Evolutionary conservation across 2,329 filamentous ascomycete species (phyloP), one percentile per base, ranked within the genome.

Genomic region (Xenosphaeropsis pyriputrescens): DNA sequence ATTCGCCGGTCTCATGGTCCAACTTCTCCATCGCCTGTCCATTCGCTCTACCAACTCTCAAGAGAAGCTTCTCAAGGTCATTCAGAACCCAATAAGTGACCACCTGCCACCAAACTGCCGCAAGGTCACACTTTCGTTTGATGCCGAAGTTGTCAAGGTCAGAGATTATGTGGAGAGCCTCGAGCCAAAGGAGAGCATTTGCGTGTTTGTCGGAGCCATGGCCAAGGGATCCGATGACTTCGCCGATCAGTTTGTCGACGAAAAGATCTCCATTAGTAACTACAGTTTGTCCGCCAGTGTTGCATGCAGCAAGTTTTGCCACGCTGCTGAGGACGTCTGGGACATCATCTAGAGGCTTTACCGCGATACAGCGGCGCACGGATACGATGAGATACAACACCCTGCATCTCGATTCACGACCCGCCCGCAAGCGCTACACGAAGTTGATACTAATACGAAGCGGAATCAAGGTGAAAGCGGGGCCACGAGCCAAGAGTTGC

Each of bases 301-400:
- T 44, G 89, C 91, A 32, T 98, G 91, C 71, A 95, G 89, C 75
- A 98, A 96, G 62, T 96, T 98, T 68, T 96, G 91, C 62, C 91
- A 98, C 61, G 91, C 89, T 31, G 89, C 88, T 32, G 91, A 98
- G 63, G 91, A 98, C 59, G 80, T 81, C 29, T 98, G 91, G 91
- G 78, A 85, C 55, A 83, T 98, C 50, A 73, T 95, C 53, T 98
- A 77, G 70, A 26, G 39, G 38, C n/a, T 18, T 6, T 16, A 36
- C 18, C 22, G 12, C 16, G 16, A 18, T 18, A 36, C 35, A 22
- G 45, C 47, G 36, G 41, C 38, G 34, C 36, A 36, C n/a, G 18
- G 48, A 18, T 40, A 13, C 35, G 12, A 32, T 16, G 12, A 26
- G 8, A 26, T 26, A 11, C 22, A 26, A 11, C 22, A 26, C 12